Evolutionary conservation across 1,139 yeast species (phyloP).

Genomic region (Hyphopichia wangnamkhiaoensis): DNA sequence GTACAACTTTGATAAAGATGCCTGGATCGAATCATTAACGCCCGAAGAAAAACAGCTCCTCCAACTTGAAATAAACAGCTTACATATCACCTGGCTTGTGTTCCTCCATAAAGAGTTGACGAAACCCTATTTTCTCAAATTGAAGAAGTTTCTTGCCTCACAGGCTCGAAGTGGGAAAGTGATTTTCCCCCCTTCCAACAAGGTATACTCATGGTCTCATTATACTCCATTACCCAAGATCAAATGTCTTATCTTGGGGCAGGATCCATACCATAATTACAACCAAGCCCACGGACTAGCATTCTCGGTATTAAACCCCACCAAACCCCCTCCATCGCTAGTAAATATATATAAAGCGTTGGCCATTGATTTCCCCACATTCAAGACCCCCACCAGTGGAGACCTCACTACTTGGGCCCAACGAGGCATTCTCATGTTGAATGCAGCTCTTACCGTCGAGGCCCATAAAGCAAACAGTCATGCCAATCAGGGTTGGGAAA

Average conservation of each 20-base stretch:
- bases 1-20: conserved; percentile 45
- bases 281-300: conserved; percentile 98
- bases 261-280: conserved; percentile 92
- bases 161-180: conserved; percentile 38
- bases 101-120: conserved; percentile 70
- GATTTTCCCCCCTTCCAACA: conserved; percentile 74
- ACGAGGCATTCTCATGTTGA: conserved; percentile 85
- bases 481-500: conserved; percentile 90
- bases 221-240: conserved; percentile 76
- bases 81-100: conserved; percentile 80
- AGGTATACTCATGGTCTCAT: conserved; percentile 93
- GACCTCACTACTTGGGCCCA: conserved; percentile 82
- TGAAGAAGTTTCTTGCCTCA: conserved; percentile 58
- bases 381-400: conserved; percentile 56
- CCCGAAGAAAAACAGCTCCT: conserved; percentile 56
- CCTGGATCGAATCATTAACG: conserved; percentile 57
- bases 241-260: conserved; percentile 84
- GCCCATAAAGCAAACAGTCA: conserved; percentile 96
- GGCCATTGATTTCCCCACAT: conserved; percentile 70
- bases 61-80: conserved; percentile 63
- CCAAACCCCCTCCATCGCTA: conserved; percentile 88
- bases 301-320: conserved; percentile 82
- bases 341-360: conserved; percentile 84
- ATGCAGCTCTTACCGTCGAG: conserved; percentile 87
- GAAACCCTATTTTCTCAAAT: conserved; percentile 78